Conservation (phyloP, 257 asterid species). For the Schizonepeta tenuifolia region DNA sequence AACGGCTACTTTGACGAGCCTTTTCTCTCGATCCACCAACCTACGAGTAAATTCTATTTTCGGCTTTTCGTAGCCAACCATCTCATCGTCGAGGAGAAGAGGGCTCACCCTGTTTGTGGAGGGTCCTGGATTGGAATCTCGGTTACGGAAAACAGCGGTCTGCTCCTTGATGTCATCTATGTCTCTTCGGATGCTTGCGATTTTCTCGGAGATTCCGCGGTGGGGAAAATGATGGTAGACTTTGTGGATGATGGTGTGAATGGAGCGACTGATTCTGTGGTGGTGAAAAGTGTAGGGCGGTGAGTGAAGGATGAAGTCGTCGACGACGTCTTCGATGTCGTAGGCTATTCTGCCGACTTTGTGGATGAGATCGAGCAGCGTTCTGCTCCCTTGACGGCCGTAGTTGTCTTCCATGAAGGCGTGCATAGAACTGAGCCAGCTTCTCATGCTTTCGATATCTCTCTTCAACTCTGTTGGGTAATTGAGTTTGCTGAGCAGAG, state of each 20-base stretch:
- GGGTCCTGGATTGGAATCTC: not conserved
- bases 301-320: slow-evolving; percentile 34
- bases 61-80: slow-evolving; percentile 39
- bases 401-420: slow-evolving; percentile 25
- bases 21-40: slow-evolving; percentile 24
- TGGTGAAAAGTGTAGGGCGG: slow-evolving; percentile 26
- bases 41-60: not conserved
- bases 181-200: not conserved
- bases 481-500: not conserved
- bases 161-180: not conserved
- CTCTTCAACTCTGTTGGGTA: not conserved
- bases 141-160: not conserved
- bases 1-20: slow-evolving; percentile 30
- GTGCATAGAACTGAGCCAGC: slow-evolving; percentile 22
- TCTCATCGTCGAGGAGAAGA: slow-evolving; percentile 37
- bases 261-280: not conserved
- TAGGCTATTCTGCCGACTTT: slow-evolving; percentile 25
- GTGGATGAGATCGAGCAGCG: not conserved
- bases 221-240: slow-evolving; percentile 25
- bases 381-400: not conserved
- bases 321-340: slow-evolving; percentile 41
- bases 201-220: slow-evolving; percentile 1
- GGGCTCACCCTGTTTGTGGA: not conserved
- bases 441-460: not conserved
- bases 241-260: slow-evolving; percentile 11